Conservation (phyloP, 2,329 filamentous ascomycete genomes). For the Septoria linicola region DNA sequence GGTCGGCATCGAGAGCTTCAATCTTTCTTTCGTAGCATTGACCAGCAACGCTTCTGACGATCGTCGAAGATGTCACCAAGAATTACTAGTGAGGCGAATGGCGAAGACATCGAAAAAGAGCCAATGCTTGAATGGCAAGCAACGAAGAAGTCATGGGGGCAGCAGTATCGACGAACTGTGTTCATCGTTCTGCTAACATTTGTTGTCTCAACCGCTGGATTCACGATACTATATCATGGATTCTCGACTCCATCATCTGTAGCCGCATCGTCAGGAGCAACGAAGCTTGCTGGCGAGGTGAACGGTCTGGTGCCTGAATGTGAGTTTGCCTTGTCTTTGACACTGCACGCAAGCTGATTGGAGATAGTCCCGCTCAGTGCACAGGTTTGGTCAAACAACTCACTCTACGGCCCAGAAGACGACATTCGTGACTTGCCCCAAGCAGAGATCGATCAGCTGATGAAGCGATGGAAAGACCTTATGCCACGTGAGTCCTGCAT, state of each 20-base stretch:
- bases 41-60: too few relatives aligned
- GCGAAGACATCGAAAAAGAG: slow-evolving; percentile 7
- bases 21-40: too few relatives aligned
- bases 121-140: slow-evolving; percentile 10
- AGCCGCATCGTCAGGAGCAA: background rate
- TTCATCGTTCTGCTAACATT: background rate
- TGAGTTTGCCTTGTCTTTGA: background rate
- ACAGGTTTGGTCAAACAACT: slow-evolving; percentile 13
- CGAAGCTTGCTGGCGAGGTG: slow-evolving; percentile 17
- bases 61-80: background rate
- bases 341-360: background rate
- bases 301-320: slow-evolving; percentile 13
- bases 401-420: slow-evolving; percentile 4
- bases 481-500: slow-evolving; percentile 8
- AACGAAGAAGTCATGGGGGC: background rate
- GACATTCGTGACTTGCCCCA: slow-evolving; percentile 6
- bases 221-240: background rate
- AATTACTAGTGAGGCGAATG: background rate
- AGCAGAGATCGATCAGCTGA: slow-evolving; percentile 2
- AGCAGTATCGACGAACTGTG: slow-evolving; percentile 1
- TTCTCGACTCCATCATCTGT: background rate
- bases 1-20: too few relatives aligned
- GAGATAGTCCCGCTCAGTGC: background rate
- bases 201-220: background rate
- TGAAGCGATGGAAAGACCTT: slow-evolving; percentile 9